These are phyloP conservation scores for Sporothrix phasma DNA, from an alignment of 2,329 filamentous ascomycete genomes.

Conservation along the genomic window DNA sequence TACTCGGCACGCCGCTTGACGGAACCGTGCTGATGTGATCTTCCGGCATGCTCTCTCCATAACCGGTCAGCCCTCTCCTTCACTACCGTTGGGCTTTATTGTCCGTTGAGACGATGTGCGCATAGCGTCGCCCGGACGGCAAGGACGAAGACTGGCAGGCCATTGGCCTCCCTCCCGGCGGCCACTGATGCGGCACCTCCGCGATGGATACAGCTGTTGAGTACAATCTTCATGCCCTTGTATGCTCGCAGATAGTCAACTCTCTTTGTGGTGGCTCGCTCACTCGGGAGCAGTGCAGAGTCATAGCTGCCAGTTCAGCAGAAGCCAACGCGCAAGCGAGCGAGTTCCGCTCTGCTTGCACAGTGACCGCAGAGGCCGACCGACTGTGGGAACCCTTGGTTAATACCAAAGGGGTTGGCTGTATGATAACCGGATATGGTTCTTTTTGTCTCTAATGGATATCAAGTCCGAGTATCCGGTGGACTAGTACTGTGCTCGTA, in stretches of 20 bases:
- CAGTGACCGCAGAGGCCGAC: neutral
- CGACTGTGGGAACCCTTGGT: neutral
- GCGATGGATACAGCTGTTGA: constrained; percentile 3
- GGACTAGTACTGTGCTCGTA: too few relatives aligned
- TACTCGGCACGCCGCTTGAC: neutral
- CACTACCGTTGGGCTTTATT: neutral
- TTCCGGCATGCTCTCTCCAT: neutral
- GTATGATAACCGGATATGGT: neutral
- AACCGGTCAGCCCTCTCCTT: neutral
- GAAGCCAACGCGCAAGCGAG: neutral
- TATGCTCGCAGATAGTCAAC: constrained; percentile 3
- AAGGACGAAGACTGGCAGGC: constrained; percentile 4
- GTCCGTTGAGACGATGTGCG: neutral
- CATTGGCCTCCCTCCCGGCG: neutral
- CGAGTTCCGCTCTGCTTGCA: constrained; percentile 3
- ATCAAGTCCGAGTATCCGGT: constrained; percentile 1
- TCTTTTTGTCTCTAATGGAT: neutral
- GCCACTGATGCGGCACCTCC: neutral
- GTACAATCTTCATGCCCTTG: neutral
- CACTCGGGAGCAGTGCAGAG: neutral
- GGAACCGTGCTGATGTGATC: neutral
- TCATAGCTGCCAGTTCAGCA: neutral
- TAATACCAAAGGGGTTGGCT: neutral
- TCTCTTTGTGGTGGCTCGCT: neutral
- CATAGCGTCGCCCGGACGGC: neutral